Conservation (phyloP, 2,329 filamentous ascomycete species). For the Cladosporium sp. region DNA sequence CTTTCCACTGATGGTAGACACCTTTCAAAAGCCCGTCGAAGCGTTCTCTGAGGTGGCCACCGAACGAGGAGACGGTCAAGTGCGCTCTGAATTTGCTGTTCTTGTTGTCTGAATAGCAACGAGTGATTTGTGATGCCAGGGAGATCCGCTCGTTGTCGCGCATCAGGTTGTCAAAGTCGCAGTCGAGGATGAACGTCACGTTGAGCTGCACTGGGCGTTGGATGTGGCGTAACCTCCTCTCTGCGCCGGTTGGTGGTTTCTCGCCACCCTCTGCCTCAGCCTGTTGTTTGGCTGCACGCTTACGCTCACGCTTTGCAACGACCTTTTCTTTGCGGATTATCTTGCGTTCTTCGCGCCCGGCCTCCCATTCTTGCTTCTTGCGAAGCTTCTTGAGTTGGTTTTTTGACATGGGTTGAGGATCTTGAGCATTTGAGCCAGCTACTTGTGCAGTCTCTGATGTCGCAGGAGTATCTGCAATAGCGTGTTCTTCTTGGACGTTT, state of each 20-base stretch:
- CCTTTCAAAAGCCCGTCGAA: conserved; percentile 72
- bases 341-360: conserved; percentile 57
- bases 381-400: conserved; percentile 78
- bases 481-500: not conserved
- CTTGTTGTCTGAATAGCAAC: conserved; percentile 85
- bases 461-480: not conserved
- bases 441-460: not conserved
- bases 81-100: conserved; percentile 64
- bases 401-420: conserved; percentile 61
- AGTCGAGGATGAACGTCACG: conserved; percentile 80
- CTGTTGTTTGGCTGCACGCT: conserved; percentile 31
- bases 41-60: conserved; percentile 66
- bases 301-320: conserved; percentile 50
- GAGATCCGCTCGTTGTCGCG: conserved; percentile 78
- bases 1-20: conserved; percentile 75
- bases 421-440: not conserved
- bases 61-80: conserved; percentile 73
- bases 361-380: conserved; percentile 71
- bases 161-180: conserved; percentile 90
- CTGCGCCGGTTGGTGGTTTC: conserved; percentile 16
- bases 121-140: conserved; percentile 75
- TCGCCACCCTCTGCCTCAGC: conserved; percentile 17
- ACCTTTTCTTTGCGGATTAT: conserved; percentile 55
- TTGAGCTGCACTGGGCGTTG: conserved; percentile 58
- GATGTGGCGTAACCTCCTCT: conserved; percentile 14